A percentile compares a stretch with the other conserved stretches of the same genome.
Conservation (phyloP, 2,329 filamentous ascomycete species). For the Anisogramma anomala region DNA sequence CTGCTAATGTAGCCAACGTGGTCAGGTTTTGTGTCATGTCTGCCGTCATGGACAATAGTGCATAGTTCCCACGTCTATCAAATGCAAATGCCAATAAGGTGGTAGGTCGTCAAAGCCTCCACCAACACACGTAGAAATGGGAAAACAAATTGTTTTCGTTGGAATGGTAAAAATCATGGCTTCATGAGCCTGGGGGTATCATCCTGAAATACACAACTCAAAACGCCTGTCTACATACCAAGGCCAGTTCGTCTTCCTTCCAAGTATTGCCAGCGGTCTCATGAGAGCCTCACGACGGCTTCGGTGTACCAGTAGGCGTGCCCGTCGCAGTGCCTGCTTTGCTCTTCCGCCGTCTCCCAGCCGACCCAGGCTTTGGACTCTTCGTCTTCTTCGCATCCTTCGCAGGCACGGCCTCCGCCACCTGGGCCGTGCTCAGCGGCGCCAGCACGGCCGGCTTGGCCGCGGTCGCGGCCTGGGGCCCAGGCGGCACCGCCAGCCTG, state of each 20-base stretch:
- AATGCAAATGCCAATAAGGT: too few species aligned
- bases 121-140: too few species aligned
- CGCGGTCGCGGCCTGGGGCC: conserved; percentile 2
- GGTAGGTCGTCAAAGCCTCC: too few species aligned
- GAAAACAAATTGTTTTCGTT: not conserved
- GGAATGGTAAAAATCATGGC: not conserved
- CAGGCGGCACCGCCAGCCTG: conserved; percentile 19
- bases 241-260: not conserved
- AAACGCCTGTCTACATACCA: not conserved
- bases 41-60: too few species aligned
- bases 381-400: conserved; percentile 36
- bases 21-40: too few species aligned
- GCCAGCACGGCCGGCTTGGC: conserved; percentile 21
- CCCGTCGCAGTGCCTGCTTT: conserved; percentile 22
- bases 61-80: too few species aligned
- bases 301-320: conserved; percentile 12
- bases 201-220: not conserved
- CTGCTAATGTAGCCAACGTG: too few species aligned
- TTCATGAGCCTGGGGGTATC: conserved; percentile 1
- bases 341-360: conserved; percentile 37
- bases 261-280: not conserved
- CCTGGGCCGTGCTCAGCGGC: conserved; percentile 29
- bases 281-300: conserved; percentile 18
- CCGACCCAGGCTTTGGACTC: conserved; percentile 28
- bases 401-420: conserved; percentile 27